These are phyloP conservation scores for Boeremia exigua DNA, from an alignment of 2,329 filamentous ascomycete species.

Conservation along the genomic window DNA sequence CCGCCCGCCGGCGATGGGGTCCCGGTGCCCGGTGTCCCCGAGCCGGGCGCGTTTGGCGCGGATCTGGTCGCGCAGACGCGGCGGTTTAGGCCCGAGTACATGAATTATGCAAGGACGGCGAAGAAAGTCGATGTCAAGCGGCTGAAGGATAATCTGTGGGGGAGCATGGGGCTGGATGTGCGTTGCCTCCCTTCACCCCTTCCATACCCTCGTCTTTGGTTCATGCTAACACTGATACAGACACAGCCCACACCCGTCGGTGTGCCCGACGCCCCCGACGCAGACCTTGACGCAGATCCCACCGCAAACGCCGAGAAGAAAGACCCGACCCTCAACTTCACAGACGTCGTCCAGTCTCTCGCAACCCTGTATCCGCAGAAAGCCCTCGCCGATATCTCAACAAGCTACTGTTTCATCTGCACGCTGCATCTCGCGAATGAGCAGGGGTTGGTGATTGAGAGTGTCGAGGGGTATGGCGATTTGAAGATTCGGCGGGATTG, in stretches of 20 bases:
- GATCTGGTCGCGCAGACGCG: slow-evolving; percentile 68
- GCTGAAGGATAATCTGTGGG: slow-evolving; percentile 71
- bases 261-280: slow-evolving; percentile 10
- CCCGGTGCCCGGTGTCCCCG: too few species aligned
- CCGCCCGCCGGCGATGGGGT: too few species aligned
- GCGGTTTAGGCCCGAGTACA: slow-evolving; percentile 67
- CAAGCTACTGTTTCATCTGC: slow-evolving; percentile 91
- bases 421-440: slow-evolving; percentile 91
- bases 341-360: slow-evolving; percentile 86
- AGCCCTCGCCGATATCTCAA: slow-evolving; percentile 92
- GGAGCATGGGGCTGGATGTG: slow-evolving; percentile 62
- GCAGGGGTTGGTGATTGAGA: slow-evolving; percentile 81
- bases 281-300: slow-evolving; percentile 31
- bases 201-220: too few species aligned
- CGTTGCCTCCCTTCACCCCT: too few species aligned
- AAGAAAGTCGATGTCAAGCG: slow-evolving; percentile 71
- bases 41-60: slow-evolving; percentile 65
- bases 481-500: slow-evolving; percentile 57
- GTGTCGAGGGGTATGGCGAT: slow-evolving; percentile 59
- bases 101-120: slow-evolving; percentile 69
- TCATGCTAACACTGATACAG: too few species aligned
- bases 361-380: slow-evolving; percentile 85
- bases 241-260: slow-evolving; percentile 9
- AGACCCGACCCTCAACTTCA: slow-evolving; percentile 75
- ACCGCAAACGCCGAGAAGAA: slow-evolving; percentile 55